Conservation (phyloP, 2,329 filamentous ascomycete species). For the Ophioceras dolichostomum region DNA sequence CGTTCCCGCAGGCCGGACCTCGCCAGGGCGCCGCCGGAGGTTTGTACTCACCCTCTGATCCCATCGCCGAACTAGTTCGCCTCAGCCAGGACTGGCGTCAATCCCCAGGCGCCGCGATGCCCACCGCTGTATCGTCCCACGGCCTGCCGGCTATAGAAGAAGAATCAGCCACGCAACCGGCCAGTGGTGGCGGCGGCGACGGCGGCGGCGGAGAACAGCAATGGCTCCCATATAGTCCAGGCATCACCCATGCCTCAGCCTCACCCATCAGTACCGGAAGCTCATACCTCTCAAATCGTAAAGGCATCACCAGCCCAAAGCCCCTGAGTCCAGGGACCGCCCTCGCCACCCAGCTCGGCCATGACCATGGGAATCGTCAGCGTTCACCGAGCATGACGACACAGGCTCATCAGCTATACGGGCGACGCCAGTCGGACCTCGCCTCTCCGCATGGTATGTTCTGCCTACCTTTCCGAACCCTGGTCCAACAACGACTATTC, state of each 20-base stretch:
- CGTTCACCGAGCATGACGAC: constrained; percentile 54
- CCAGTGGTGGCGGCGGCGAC: too few species aligned
- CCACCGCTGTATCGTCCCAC: too few species aligned
- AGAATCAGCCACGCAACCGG: not conserved
- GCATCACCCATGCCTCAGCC: not conserved
- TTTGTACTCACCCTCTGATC: constrained; percentile 37
- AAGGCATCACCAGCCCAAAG: constrained; percentile 72
- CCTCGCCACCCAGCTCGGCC: constrained; percentile 35
- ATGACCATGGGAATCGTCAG: constrained; percentile 31
- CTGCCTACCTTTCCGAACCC: too few species aligned
- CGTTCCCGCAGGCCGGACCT: constrained; percentile 61
- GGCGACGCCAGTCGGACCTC: constrained; percentile 40
- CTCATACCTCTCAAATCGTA: not conserved
- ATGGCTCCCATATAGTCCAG: too few species aligned
- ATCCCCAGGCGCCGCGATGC: too few species aligned
- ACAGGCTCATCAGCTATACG: constrained; percentile 50
- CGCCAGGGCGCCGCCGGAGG: constrained; percentile 36
- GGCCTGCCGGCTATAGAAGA: too few species aligned
- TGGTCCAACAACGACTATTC: not conserved
- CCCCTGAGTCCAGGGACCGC: constrained; percentile 56
- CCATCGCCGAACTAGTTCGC: too few species aligned
- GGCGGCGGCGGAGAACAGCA: too few species aligned
- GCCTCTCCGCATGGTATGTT: constrained; percentile 22
- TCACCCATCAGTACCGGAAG: not conserved
- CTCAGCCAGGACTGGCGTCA: too few species aligned